Evolutionary conservation across 495 filamentous ascomycete species (phyloP), one percentile per base, ranked within the genome.

Genomic region (Talaromyces stipitatus): DNA sequence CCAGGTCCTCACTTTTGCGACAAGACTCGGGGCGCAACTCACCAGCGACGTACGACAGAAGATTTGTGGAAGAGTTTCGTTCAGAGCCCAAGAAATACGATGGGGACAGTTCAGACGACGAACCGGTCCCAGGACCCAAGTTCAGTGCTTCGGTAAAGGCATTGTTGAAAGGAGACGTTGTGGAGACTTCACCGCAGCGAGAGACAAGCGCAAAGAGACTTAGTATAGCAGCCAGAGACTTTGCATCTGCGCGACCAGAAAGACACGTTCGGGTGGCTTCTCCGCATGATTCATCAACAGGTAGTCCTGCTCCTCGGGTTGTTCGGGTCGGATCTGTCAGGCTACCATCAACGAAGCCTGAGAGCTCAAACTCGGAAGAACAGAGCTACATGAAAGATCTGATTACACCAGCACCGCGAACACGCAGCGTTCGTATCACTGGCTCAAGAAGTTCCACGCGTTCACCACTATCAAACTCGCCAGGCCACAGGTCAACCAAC

Each of bases 61-160:
- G 27, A 18, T 55, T 61, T 60, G 58, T 61, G 27, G 62, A 62
- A 23, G 59, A 63, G 29, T 60, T 54, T 46, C 33, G 53, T 43
- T 62, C 64, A 2, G 24, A 61, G 0, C 61, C 73, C 2, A 66
- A 64, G 46, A 63, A 71, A n/a, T 75, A 75, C 51, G 71, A 69
- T 3, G 78, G 78, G 7, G 88, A 91, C 63, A 91, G 87, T 71
- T 90, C 88, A 16, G 88, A 92, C 63, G 87, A 90, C 57, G 84
- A 87, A 60, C 74, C 74, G 57, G 76, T 84, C 23, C 87, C 86
- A 30, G 87, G 87, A 58, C 88, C 89, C 69, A 89, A 87, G 67
- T 84, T 90, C 63, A 91, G 87, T 62, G 88, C 88, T 30, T 79
- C 87, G 32, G 89, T 87, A 8, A 90, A 90, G 62, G 87, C 87